Evolutionary conservation across 2,329 filamentous ascomycete genomes (phyloP), one percentile per base, ranked within the genome.

Genomic region (Bimuria novae-zelandiae): DNA sequence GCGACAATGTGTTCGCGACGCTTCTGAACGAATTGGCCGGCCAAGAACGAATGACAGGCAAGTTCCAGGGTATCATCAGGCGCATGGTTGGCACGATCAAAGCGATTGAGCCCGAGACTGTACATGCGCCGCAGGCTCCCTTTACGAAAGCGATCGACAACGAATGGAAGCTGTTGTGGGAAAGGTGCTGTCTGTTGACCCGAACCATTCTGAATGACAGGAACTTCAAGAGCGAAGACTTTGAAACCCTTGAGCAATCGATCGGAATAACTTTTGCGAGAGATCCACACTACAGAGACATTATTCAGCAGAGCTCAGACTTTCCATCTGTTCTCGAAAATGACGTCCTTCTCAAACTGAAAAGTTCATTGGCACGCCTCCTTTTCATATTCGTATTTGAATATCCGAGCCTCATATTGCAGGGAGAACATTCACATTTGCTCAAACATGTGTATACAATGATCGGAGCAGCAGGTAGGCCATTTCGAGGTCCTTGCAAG

Each of bases 361-460:
- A 47, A 10, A 33, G 32, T 37, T 29, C 29, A 3, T 7, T 47
- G 33, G 33, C 44, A 16, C 44, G 44, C 14, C 23, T 47, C 7
- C 33, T 47, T 8, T 47, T 47, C 8, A 47, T 47, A 17, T 47
- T 47, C 21, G 44, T 47, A 7, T 47, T 47, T 23, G 44, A 47
- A 23, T 47, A 47, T 21, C 44, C 44, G n/a, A 29, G 27, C 7
- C 21, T 16, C 5, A 7, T 47, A 22, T 33, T 47, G 7, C 21
- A 47, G 21, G 14, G 25, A 16, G 33, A 47, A 30, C 44, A 47
- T n/a, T 47, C 44, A 29, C 22, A 47, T 14, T 47, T 47, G 23
- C 44, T 47, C 33, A 47, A 29, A 22, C 32, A 47, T 39, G 10
- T 47, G 6, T 47, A 47, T 30, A 21, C 32, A 3, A 47, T 47